These are phyloP conservation scores for Citrus glauca DNA, from an alignment of 345 rosid genomes.

Conservation along the genomic window DNA sequence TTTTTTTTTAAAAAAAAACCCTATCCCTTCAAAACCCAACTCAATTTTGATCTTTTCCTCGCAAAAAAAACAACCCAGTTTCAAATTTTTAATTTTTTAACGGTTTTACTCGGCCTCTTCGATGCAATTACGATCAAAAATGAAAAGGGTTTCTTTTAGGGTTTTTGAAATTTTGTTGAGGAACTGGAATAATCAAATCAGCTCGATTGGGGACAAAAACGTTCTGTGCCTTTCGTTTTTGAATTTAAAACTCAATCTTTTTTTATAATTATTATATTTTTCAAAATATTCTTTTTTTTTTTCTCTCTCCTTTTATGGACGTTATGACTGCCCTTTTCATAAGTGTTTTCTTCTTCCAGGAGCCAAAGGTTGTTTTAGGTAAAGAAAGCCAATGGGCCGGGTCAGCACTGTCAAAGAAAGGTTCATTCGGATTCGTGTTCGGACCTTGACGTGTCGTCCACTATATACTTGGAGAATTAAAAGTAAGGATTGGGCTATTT, in stretches of 20 bases:
- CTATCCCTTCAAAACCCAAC: not conserved
- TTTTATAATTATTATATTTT: not conserved
- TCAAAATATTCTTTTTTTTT: not conserved
- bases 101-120: not conserved
- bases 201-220: slow-evolving; percentile 19
- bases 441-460: too few species aligned
- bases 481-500: too few species aligned
- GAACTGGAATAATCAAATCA: slow-evolving; percentile 1
- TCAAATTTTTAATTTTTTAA: not conserved
- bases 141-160: slow-evolving; percentile 2
- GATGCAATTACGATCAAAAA: not conserved
- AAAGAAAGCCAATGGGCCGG: too few species aligned
- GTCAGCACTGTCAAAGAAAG: too few species aligned
- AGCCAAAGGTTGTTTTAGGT: not conserved
- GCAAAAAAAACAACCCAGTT: slow-evolving; percentile 1
- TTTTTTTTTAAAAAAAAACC: not conserved
- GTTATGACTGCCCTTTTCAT: not conserved
- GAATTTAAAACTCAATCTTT: not conserved
- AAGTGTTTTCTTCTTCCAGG: not conserved
- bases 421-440: too few species aligned
- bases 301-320: not conserved
- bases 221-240: slow-evolving; percentile 13
- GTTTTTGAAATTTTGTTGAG: slow-evolving; percentile 4
- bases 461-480: too few species aligned
- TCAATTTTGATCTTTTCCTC: not conserved